phyloP scores from a whole-genome alignment of 1,284 basidiomycete species.

The Porodaedalea pini region DNA sequence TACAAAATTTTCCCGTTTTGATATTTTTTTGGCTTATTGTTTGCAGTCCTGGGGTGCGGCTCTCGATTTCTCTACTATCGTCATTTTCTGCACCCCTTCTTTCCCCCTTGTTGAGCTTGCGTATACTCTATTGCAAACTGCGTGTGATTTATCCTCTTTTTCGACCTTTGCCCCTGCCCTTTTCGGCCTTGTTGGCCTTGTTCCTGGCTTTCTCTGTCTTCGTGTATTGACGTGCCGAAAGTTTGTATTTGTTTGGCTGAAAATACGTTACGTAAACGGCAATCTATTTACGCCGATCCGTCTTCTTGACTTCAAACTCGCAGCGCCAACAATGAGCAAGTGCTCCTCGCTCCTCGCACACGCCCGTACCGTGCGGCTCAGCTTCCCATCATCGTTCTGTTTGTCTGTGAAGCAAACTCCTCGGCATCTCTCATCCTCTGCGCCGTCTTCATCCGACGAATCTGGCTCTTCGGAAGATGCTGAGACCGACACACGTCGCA shows the following conservation, averaged over 20 bases:
- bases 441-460: not conserved
- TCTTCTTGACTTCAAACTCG: not conserved
- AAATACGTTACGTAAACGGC: not conserved
- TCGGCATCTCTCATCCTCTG: not conserved
- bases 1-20: too few species aligned
- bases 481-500: not conserved
- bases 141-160: too few species aligned
- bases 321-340: constrained; percentile 11
- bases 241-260: not conserved
- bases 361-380: not conserved
- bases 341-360: constrained; percentile 12
- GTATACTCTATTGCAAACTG: too few species aligned
- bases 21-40: too few species aligned
- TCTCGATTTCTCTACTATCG: too few species aligned
- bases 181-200: too few species aligned
- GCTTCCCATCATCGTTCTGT: not conserved
- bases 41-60: too few species aligned
- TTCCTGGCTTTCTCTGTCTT: not conserved
- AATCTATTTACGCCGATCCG: too few species aligned
- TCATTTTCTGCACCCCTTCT: too few species aligned
- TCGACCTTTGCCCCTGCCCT: too few species aligned
- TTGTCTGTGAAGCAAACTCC: not conserved
- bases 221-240: not conserved
- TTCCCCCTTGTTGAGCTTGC: too few species aligned
- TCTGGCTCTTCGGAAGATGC: not conserved